These are phyloP conservation scores for Astrocystis sublimbata DNA, from an alignment of 495 filamentous ascomycete species.

Conservation along the genomic window DNA sequence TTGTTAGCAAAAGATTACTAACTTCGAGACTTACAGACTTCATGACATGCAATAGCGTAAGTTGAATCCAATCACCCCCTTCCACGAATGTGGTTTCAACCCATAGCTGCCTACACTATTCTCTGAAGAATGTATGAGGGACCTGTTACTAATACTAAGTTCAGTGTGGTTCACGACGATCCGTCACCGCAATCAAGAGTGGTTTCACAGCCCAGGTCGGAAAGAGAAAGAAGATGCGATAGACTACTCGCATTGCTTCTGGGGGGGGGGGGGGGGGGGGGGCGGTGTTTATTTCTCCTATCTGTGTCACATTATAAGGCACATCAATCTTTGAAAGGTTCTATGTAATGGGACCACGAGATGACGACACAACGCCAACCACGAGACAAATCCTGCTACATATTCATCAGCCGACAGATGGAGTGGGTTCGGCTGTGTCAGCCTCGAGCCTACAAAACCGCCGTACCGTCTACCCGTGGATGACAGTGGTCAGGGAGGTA, in stretches of 20 bases:
- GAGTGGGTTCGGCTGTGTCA: background rate
- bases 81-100: background rate
- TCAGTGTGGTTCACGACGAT: slow-evolving; percentile 75
- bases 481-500: background rate
- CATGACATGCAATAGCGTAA: slow-evolving; percentile 45
- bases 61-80: background rate
- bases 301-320: slow-evolving; percentile 7
- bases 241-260: background rate
- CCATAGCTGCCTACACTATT: background rate
- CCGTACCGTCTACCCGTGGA: background rate
- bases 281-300: slow-evolving; percentile 1
- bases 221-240: slow-evolving; percentile 73
- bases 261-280: no score
- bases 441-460: background rate
- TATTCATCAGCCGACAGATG: background rate
- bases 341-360: slow-evolving; percentile 11
- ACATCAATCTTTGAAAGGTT: background rate
- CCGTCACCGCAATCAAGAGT: slow-evolving; percentile 96
- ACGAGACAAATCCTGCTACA: background rate
- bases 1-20: background rate
- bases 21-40: slow-evolving; percentile 26
- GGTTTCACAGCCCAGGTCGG: slow-evolving; percentile 98
- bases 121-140: background rate
- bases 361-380: slow-evolving; percentile 7
- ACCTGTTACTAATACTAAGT: background rate